Percentiles rank a stretch among this genome's conserved stretches.
These are phyloP conservation scores for Xylariaceae sp. DNA, from an alignment of 2,329 filamentous ascomycete genomes.

Conservation along the genomic window DNA sequence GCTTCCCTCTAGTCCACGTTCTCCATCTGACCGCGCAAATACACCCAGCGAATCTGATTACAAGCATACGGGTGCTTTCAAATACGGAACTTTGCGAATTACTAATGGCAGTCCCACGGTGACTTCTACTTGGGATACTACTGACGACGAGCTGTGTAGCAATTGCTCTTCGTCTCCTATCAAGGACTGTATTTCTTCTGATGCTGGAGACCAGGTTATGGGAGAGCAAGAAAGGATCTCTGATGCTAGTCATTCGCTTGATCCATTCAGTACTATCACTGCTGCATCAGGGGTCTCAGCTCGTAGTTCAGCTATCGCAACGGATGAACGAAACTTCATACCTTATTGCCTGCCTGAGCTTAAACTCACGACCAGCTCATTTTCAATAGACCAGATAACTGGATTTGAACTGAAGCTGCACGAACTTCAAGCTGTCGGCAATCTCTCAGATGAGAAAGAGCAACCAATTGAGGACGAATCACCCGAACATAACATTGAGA, in stretches of 20 bases:
- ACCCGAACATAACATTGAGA: conserved; percentile 26
- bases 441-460: conserved; percentile 44
- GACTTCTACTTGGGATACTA: conserved; percentile 33
- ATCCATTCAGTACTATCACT: background rate
- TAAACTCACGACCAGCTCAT: conserved; percentile 30
- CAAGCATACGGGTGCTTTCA: conserved; percentile 56
- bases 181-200: conserved; percentile 16
- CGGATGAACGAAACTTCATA: conserved; percentile 1
- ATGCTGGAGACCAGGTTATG: background rate
- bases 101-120: conserved; percentile 54
- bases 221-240: background rate
- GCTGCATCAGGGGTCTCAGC: background rate
- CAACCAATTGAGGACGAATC: conserved; percentile 42
- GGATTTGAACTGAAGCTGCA: conserved; percentile 29
- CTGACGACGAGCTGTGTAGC: conserved; percentile 4
- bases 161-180: background rate
- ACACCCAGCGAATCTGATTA: conserved; percentile 55
- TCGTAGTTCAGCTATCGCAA: background rate
- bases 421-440: conserved; percentile 42
- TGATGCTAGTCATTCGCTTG: background rate
- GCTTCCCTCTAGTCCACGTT: conserved; percentile 23
- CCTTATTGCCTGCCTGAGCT: conserved; percentile 25
- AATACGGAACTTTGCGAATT: conserved; percentile 57
- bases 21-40: conserved; percentile 31
- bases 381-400: conserved; percentile 30